Evolutionary conservation across 352 stramenopile species (phyloP).

Genomic region (Phytophthora europaea): DNA sequence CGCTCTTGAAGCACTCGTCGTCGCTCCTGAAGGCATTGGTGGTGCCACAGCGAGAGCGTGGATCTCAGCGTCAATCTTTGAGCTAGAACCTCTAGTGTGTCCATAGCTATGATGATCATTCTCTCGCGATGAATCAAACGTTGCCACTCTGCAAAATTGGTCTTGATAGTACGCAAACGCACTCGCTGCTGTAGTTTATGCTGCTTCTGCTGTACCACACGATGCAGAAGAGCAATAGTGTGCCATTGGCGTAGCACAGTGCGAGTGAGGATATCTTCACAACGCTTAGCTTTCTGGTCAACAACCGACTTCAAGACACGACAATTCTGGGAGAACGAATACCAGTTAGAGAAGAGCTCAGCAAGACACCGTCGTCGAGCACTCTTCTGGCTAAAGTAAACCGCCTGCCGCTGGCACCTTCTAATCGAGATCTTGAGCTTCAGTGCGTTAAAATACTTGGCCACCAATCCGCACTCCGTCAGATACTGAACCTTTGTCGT

Average conservation of each 20-base stretch:
- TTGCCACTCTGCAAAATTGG: constrained; percentile 20
- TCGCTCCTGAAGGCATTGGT: constrained; percentile 18
- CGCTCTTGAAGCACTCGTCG: constrained; percentile 11
- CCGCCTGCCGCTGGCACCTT: constrained; percentile 14
- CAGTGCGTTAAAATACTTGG: constrained; percentile 38
- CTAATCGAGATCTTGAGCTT: constrained; percentile 27
- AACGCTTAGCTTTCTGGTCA: constrained; percentile 14
- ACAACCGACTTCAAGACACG: constrained; percentile 15
- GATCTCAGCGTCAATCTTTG: constrained; percentile 12
- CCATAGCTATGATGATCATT: background rate
- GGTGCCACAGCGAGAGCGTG: constrained; percentile 19
- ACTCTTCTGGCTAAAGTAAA: constrained; percentile 31
- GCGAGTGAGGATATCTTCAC: constrained; percentile 10
- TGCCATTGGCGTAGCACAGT: constrained; percentile 27
- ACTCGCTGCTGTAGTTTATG: constrained; percentile 22
- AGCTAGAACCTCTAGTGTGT: constrained; percentile 6
- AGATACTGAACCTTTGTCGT: constrained; percentile 26
- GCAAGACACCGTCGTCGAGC: constrained; percentile 18
- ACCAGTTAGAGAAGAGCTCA: constrained; percentile 29
- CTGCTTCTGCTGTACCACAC: constrained; percentile 27
- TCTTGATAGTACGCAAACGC: background rate
- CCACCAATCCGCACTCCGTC: constrained; percentile 22
- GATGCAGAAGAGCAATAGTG: background rate
- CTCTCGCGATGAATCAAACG: constrained; percentile 19
- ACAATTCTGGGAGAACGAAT: constrained; percentile 10